phyloP scores from a whole-genome alignment of 2,329 filamentous ascomycete species.

The Coniella vitis region DNA sequence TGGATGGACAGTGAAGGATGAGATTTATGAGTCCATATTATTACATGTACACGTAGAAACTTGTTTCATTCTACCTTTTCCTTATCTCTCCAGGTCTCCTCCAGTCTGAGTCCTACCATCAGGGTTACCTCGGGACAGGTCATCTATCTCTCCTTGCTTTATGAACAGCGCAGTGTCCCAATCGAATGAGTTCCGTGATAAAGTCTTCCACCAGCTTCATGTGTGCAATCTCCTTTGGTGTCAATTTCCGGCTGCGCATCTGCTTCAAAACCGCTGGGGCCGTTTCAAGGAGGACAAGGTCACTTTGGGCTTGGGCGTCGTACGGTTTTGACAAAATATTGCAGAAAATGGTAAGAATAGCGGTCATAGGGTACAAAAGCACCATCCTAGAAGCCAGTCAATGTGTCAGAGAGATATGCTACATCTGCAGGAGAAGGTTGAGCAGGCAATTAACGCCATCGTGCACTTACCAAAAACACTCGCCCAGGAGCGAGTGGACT shows the following conservation, averaged over 20 bases:
- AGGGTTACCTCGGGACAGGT: no score
- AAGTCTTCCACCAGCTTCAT: conserved; percentile 14
- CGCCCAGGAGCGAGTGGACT: conserved; percentile 34
- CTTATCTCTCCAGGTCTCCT: no score
- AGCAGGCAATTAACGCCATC: not conserved
- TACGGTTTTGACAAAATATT: conserved; percentile 44
- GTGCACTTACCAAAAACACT: conserved; percentile 41
- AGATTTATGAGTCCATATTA: no score
- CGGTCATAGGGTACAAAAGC: conserved; percentile 50
- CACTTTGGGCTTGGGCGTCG: conserved; percentile 33
- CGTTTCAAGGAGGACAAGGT: conserved; percentile 38
- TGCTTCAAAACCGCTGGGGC: conserved; percentile 35
- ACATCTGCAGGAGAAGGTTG: conserved; percentile 11
- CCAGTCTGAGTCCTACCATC: no score
- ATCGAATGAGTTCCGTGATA: conserved; percentile 15
- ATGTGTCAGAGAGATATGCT: no score
- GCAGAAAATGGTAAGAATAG: conserved; percentile 47
- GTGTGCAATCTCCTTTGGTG: conserved; percentile 25
- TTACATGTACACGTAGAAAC: no score
- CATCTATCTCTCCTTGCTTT: no score
- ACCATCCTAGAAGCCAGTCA: conserved; percentile 35
- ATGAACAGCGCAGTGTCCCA: conserved; percentile 12
- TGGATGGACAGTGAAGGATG: no score
- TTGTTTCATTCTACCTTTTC: no score
- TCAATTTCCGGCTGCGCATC: conserved; percentile 27